Base-by-base conservation (phyloP, 2,329 filamentous ascomycete genomes). In the Talaromyces piceae region DNA sequence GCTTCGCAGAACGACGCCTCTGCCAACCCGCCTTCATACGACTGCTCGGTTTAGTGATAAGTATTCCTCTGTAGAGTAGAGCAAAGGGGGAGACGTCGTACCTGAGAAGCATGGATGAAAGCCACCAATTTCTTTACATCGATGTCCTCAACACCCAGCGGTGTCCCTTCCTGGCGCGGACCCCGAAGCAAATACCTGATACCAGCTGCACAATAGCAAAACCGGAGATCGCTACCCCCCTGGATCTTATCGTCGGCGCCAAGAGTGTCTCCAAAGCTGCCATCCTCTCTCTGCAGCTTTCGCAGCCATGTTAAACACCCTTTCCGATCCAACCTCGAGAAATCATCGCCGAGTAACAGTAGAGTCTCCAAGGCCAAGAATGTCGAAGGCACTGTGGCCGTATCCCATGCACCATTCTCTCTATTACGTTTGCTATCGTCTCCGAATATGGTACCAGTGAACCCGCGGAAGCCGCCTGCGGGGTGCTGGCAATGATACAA, bases 211-310 rank as follows among this genome's bases (percentile, higher is more conserved):
- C 90, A 83, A 67, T 93, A 95, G 60, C 89, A 93, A 65, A 91
- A 91, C 51, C 93, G 78, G 72, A 90, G 86, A 68, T 98, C 93
- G 50, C 81, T 79, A 0, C 89, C 89, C 0, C 91, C 91, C 30
- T 83, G 80, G n/a, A 91, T 75, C 31, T 70, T 70, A 11, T 75
- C 79, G 58, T 64, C 75, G 4, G 81, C 79, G 4, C 77, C 79
- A 2, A 91, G 64, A 1, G 88, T 80, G 69, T 98, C 91, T 0
- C 91, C 93, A 66, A 98, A 97, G 61, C 90, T 94, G 2, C 93
- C 93, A 65, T 97, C 88, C 0, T 73, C 68, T 23, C 90, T 80
- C 73, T 98, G 93, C 67, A 97, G 70, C 47, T 68, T 77, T 50
- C 73, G 77, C 57, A 98, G 70, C 90, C 91, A 96, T 37, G 69